Percentiles rank a stretch among this genome's conserved stretches.
These are phyloP conservation scores for Trichophyton verrucosum DNA, from an alignment of 2,329 filamentous ascomycete species.

Conservation along the genomic window DNA sequence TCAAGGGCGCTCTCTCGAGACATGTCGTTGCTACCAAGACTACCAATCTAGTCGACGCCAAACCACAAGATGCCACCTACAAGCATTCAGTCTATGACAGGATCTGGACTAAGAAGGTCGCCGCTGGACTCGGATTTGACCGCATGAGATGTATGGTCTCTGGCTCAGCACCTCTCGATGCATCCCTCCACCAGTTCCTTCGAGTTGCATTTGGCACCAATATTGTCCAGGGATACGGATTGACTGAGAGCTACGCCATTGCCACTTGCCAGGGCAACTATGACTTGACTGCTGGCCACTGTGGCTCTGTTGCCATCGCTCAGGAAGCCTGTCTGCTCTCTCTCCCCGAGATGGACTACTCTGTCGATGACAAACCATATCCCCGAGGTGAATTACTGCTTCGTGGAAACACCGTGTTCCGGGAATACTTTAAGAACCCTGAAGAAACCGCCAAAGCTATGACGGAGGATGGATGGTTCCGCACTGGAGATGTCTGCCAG, in stretches of 20 bases:
- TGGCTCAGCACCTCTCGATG: slow-evolving; percentile 83
- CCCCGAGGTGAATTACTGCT: slow-evolving; percentile 84
- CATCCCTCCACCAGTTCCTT: slow-evolving; percentile 76
- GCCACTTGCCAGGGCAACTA: slow-evolving; percentile 54
- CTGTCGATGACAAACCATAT: slow-evolving; percentile 71
- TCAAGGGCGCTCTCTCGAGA: slow-evolving; percentile 69
- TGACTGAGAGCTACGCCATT: slow-evolving; percentile 85
- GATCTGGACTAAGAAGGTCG: slow-evolving; percentile 83
- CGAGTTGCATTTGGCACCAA: slow-evolving; percentile 67
- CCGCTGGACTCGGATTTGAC: slow-evolving; percentile 69
- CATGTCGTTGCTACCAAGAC: slow-evolving; percentile 70
- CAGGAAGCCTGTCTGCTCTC: slow-evolving; percentile 71
- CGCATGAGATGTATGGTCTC: slow-evolving; percentile 62
- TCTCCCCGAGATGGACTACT: slow-evolving; percentile 89
- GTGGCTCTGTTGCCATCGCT: slow-evolving; percentile 57
- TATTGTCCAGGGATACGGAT: slow-evolving; percentile 78
- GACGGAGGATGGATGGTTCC: slow-evolving; percentile 89
- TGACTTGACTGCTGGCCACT: slow-evolving; percentile 69
- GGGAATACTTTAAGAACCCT: slow-evolving; percentile 78
- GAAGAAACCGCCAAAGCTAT: slow-evolving; percentile 76
- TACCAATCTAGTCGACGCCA: slow-evolving; percentile 58
- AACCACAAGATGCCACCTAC: slow-evolving; percentile 57
- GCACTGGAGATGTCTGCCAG: slow-evolving; percentile 80
- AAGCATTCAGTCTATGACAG: slow-evolving; percentile 43
- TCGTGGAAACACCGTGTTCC: slow-evolving; percentile 67